Evolutionary conservation across 2,329 filamentous ascomycete genomes (phyloP).

Genomic region (Thyridium curvatum): DNA sequence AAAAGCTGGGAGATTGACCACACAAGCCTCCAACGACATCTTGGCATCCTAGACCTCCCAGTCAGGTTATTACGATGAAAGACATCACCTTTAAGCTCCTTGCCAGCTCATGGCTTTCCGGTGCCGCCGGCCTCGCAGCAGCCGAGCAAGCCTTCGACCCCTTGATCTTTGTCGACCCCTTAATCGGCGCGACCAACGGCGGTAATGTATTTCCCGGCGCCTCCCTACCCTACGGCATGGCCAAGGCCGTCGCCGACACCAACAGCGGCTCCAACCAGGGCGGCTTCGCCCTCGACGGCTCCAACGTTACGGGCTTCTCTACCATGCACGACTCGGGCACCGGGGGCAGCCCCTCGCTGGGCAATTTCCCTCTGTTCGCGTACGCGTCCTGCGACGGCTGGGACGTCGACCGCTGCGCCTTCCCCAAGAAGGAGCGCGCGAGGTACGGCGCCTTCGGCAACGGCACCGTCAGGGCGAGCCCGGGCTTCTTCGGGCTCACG

Average conservation of each 20-base stretch:
- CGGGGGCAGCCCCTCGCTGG: constrained; percentile 54
- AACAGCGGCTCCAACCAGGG: constrained; percentile 47
- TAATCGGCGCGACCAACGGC: constrained; percentile 34
- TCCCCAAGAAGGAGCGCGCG: constrained; percentile 39
- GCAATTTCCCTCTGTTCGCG: constrained; percentile 68
- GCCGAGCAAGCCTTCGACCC: constrained; percentile 7
- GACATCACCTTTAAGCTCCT: neutral
- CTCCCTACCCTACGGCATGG: constrained; percentile 41
- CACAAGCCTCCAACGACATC: too few species aligned
- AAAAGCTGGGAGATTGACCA: too few species aligned
- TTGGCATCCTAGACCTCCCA: too few species aligned
- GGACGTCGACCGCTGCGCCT: constrained; percentile 56
- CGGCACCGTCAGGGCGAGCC: constrained; percentile 46
- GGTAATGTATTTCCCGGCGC: constrained; percentile 38
- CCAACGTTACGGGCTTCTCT: constrained; percentile 47
- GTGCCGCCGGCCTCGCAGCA: neutral
- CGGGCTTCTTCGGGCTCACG: constrained; percentile 60
- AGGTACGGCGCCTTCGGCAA: constrained; percentile 38
- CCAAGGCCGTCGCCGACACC: constrained; percentile 52
- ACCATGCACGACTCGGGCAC: constrained; percentile 54
- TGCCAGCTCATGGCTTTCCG: neutral
- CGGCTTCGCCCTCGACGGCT: constrained; percentile 47
- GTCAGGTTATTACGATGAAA: too few species aligned
- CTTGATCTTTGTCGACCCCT: constrained; percentile 21
- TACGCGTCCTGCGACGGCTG: constrained; percentile 56